A percentile compares a stretch with the other conserved stretches of the same genome.
Evolutionary conservation across 768 basidiomycete genomes (phyloP).

Genomic region (Gelatoporia subvermispora): DNA sequence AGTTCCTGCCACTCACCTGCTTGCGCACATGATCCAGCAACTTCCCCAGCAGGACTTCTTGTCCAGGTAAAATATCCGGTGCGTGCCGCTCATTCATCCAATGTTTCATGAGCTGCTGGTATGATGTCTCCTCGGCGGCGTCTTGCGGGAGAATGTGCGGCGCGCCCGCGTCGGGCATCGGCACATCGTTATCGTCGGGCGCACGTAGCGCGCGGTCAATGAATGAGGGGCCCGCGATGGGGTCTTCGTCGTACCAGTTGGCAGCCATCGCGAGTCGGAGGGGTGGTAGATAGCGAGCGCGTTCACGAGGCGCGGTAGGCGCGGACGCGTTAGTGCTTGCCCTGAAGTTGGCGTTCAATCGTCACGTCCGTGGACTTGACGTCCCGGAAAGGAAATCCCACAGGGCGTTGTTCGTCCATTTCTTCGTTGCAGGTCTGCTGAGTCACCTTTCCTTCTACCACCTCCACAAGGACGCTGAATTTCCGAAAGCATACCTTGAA

Average conservation of each 20-base stretch:
- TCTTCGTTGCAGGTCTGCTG: too few species aligned
- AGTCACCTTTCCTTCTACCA: too few species aligned
- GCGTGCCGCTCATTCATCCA: slow-evolving; percentile 86
- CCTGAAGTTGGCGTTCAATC: too few species aligned
- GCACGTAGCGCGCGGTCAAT: slow-evolving; percentile 34
- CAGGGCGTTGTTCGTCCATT: too few species aligned
- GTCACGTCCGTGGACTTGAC: too few species aligned
- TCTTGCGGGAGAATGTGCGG: slow-evolving; percentile 24
- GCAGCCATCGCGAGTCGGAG: too few species aligned
- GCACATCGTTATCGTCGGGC: slow-evolving; percentile 31
- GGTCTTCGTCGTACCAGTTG: not conserved
- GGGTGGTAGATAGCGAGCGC: too few species aligned
- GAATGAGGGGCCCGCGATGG: slow-evolving; percentile 22
- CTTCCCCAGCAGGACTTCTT: slow-evolving; percentile 59
- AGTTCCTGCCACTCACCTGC: slow-evolving; percentile 65
- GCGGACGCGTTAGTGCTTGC: too few species aligned
- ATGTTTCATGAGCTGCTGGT: slow-evolving; percentile 69
- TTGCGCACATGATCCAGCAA: slow-evolving; percentile 74
- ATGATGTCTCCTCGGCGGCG: slow-evolving; percentile 44
- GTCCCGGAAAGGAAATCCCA: too few species aligned
- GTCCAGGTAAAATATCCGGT: slow-evolving; percentile 73
- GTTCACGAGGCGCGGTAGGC: too few species aligned
- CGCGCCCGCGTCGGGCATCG: slow-evolving; percentile 22
- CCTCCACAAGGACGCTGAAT: too few species aligned
- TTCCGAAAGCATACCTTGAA: too few species aligned